Percentiles rank a stretch among this genome's conserved stretches.
phyloP scores from a whole-genome alignment of 2,329 filamentous ascomycete genomes.

The Seiridium unicorne region DNA sequence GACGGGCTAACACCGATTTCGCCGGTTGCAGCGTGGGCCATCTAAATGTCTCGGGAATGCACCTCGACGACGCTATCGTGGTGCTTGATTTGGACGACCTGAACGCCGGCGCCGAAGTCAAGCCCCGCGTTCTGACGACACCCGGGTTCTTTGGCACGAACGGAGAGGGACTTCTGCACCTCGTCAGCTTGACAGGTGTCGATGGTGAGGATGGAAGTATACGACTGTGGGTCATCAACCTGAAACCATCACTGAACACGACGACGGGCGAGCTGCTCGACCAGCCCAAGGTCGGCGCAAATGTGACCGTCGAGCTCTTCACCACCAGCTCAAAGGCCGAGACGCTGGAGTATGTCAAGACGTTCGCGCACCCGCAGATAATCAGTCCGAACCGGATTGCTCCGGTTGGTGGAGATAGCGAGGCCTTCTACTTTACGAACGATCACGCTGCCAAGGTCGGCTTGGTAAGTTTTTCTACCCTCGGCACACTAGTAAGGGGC shows the following conservation, averaged over 20 bases:
- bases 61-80: constrained; percentile 25
- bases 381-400: constrained; percentile 23
- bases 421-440: constrained; percentile 23
- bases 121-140: constrained; percentile 21
- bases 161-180: constrained; percentile 27
- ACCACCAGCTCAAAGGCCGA: constrained; percentile 8
- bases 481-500: background rate
- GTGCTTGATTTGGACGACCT: constrained; percentile 29
- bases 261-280: constrained; percentile 16
- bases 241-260: constrained; percentile 21
- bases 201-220: constrained; percentile 19
- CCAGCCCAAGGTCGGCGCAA: constrained; percentile 12
- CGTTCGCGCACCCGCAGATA: constrained; percentile 16
- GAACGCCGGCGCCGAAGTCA: constrained; percentile 16
- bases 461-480: constrained; percentile 12
- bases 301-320: constrained; percentile 18
- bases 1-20: background rate
- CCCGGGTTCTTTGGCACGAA: constrained; percentile 25
- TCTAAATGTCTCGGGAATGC: constrained; percentile 24
- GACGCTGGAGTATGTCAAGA: constrained; percentile 21
- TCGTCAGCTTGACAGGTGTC: constrained; percentile 27
- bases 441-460: constrained; percentile 20
- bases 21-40: background rate
- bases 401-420: constrained; percentile 13
- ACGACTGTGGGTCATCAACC: constrained; percentile 23